Evolutionary conservation across 129 eudicot species (phyloP).

Genomic region (Lonicera japonica): DNA sequence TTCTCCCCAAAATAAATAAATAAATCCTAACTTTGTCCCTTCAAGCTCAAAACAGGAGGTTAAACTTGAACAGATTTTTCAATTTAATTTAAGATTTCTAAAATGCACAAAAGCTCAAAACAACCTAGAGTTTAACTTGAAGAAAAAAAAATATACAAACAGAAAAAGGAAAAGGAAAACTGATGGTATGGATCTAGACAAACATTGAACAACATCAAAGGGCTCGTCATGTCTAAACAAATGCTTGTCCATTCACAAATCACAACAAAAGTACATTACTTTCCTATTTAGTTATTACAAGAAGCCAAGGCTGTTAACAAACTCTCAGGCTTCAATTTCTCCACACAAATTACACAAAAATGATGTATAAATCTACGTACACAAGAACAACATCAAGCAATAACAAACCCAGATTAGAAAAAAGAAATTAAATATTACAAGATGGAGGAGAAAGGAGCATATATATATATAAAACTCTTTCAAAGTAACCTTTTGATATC

Average conservation of each 20-base stretch:
- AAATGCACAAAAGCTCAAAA: too few species aligned
- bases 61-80: too few species aligned
- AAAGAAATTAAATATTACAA: conserved; percentile 33
- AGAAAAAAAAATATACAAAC: too few species aligned
- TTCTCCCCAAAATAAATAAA: too few species aligned
- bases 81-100: too few species aligned
- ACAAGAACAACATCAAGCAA: conserved; percentile 41
- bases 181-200: too few species aligned
- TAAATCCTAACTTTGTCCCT: too few species aligned
- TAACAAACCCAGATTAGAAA: conserved; percentile 34
- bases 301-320: not conserved
- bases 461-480: conserved; percentile 16
- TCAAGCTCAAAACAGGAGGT: too few species aligned
- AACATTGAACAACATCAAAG: not conserved
- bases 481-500: conserved; percentile 21
- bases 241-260: conserved; percentile 3
- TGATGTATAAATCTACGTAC: conserved; percentile 29
- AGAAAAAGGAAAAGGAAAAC: too few species aligned
- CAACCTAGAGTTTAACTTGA: too few species aligned
- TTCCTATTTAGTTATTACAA: not conserved
- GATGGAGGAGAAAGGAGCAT: conserved; percentile 18
- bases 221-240: not conserved
- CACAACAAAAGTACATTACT: conserved; percentile 3
- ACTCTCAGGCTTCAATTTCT: conserved; percentile 4
- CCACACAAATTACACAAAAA: conserved; percentile 24